Evolutionary conservation across 768 basidiomycete species (phyloP), one percentile per base, ranked within the genome.

Genomic region (Hygrocybe punicea): DNA sequence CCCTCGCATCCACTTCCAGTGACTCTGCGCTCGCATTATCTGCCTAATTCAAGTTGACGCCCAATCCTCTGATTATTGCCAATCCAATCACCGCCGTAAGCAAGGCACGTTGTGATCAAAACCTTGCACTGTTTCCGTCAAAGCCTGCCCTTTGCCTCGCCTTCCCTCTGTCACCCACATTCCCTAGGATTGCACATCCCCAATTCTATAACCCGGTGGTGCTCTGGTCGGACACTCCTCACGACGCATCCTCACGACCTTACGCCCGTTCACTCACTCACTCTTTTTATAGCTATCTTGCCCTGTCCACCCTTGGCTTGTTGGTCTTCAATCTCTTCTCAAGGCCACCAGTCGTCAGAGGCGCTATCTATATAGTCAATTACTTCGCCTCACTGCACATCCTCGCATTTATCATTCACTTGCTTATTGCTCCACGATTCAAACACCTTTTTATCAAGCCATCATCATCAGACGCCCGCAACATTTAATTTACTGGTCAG

Each of bases 101-200:
- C 75, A 75, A 81, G 85, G 82, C 86, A 89, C 86, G 85, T 87
- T 87, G 84, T 76, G 77, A 87, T 86, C 84, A 86, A 84, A 86
- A 84, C 74, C 74, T 77, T 81, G 79, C 73, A 63, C 69, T 76
- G 78, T 71, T n/a, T 72, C 65, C 65, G 66, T 69, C 67, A 65
- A n/a, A 73, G 80, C 82, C 82, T 81, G 67, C 76, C 80, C 77
- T 79, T 75, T 79, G 77, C 80, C 81, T 83, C 81, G 73, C 78
- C 79, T 73, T 69, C 73, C 71, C 71, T 75, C 70, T 76, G 73
- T 76, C 74, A 36, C 74, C 73, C 71, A 64, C 66, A 62, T 68
- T 69, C 69, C 49, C 67, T 66, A 65, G 64, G 60, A 63, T 62
- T 60, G 49, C 64, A 57, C 64, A 58, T 48, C 60, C 67, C 62